Percentiles rank a stretch among this genome's conserved stretches.
These are phyloP conservation scores for Populus hybrid DNA, from an alignment of 441 rosid species.

Conservation along the genomic window DNA sequence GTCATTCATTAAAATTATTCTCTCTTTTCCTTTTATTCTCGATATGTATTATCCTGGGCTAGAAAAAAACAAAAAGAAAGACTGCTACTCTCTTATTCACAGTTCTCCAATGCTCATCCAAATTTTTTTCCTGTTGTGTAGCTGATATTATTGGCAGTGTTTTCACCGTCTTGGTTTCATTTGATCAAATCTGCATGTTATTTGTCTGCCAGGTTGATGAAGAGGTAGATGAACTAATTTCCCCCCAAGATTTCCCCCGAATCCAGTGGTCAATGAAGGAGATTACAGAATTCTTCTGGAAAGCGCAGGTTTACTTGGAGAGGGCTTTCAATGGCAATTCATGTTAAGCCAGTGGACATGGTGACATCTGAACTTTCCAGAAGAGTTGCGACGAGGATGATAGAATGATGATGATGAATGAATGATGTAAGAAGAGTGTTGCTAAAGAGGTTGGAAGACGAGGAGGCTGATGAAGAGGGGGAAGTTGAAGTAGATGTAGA, in stretches of 20 bases:
- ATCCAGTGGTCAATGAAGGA: conserved; percentile 90
- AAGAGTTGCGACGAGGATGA: conserved; percentile 43
- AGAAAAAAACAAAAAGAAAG: neutral
- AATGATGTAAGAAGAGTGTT: conserved; percentile 36
- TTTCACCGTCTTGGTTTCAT: neutral
- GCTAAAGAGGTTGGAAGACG: conserved; percentile 51
- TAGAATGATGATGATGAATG: conserved; percentile 40
- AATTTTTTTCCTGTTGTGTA: conserved; percentile 5
- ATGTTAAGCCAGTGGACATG: conserved; percentile 44
- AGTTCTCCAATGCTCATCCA: neutral
- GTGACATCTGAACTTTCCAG: conserved; percentile 42
- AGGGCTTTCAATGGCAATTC: conserved; percentile 52
- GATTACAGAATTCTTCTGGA: conserved; percentile 97
- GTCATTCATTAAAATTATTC: neutral
- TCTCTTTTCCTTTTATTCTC: neutral
- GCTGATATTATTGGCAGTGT: neutral
- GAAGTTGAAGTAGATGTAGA: conserved; percentile 61
- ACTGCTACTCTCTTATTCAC: neutral
- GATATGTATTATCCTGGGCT: neutral
- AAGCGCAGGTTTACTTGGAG: conserved; percentile 87
- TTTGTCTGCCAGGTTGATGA: conserved; percentile 66
- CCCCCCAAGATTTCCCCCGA: too few species aligned
- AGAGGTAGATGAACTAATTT: conserved; percentile 80
- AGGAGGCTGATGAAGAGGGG: conserved; percentile 53
- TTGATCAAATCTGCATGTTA: neutral